Evolutionary conservation across 306 rosid genomes (phyloP).

Genomic region (Luffa acutangula): DNA sequence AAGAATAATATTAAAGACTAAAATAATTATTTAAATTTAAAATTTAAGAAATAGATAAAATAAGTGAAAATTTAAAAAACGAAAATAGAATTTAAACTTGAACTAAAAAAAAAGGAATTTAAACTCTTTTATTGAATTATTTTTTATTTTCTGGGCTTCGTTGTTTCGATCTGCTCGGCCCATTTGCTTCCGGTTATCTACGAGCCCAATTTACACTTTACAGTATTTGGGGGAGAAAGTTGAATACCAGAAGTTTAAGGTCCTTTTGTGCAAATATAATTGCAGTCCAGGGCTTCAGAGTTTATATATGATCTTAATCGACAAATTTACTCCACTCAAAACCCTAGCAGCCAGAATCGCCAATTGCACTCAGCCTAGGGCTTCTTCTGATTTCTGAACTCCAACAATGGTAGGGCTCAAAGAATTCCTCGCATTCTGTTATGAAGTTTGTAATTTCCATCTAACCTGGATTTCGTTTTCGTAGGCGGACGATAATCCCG

Average conservation of each 20-base stretch:
- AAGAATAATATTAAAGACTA: too few relatives aligned
- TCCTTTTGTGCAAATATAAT: background rate
- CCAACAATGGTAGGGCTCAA: constrained; percentile 24
- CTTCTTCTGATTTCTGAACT: constrained; percentile 9
- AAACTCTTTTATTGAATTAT: too few relatives aligned
- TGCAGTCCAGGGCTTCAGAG: background rate
- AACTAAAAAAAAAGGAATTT: too few relatives aligned
- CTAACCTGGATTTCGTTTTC: background rate
- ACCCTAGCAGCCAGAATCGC: constrained; percentile 32
- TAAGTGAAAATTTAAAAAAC: background rate
- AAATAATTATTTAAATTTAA: too few relatives aligned
- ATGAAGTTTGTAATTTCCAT: background rate
- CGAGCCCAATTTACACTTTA: background rate
- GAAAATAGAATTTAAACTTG: too few relatives aligned
- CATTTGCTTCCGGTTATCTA: background rate
- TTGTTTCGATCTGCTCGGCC: background rate
- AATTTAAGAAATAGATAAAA: background rate
- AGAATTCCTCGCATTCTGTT: too few relatives aligned
- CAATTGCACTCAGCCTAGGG: background rate
- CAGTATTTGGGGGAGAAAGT: background rate
- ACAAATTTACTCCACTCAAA: background rate
- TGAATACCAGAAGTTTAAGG: background rate
- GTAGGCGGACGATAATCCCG: constrained; percentile 68
- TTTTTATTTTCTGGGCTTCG: background rate
- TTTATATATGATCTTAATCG: background rate